A percentile compares a stretch with the other conserved stretches of the same genome.
These are phyloP conservation scores for Neofusicoccum ribis DNA, from an alignment of 2,329 filamentous ascomycete genomes.

Conservation along the genomic window DNA sequence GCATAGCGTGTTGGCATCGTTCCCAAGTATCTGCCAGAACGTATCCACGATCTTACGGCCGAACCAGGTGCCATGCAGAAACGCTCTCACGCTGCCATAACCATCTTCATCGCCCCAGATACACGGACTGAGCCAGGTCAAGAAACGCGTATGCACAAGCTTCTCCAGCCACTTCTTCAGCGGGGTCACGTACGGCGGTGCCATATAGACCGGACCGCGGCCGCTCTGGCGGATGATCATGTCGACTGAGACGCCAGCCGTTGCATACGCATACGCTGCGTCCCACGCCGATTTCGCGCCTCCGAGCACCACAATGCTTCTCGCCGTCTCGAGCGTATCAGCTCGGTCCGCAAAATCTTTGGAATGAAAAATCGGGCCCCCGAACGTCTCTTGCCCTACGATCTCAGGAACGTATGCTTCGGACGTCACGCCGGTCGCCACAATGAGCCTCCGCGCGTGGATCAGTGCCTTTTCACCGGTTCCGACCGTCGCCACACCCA, in stretches of 20 bases:
- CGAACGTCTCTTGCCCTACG: conserved; percentile 52
- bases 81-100: conserved; percentile 53
- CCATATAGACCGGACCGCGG: conserved; percentile 61
- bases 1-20: conserved; percentile 45
- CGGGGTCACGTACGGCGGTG: conserved; percentile 57
- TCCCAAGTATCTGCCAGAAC: conserved; percentile 58
- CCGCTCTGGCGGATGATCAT: conserved; percentile 61
- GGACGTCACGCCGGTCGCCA: conserved; percentile 64
- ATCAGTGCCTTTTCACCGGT: conserved; percentile 23
- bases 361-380: conserved; percentile 58
- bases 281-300: conserved; percentile 66
- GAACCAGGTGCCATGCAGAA: conserved; percentile 59
- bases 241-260: conserved; percentile 46
- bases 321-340: conserved; percentile 31
- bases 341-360: conserved; percentile 51
- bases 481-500: conserved; percentile 15
- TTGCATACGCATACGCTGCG: conserved; percentile 59
- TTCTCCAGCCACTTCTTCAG: conserved; percentile 69
- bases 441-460: conserved; percentile 53
- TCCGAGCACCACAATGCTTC: conserved; percentile 57
- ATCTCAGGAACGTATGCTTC: conserved; percentile 57
- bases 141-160: conserved; percentile 64
- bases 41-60: conserved; percentile 57
- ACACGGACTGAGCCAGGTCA: conserved; percentile 75
- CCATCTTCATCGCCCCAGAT: conserved; percentile 68